These are phyloP conservation scores for Myxozyma kluyveri DNA, from an alignment of 805 yeast species.

Conservation along the genomic window DNA sequence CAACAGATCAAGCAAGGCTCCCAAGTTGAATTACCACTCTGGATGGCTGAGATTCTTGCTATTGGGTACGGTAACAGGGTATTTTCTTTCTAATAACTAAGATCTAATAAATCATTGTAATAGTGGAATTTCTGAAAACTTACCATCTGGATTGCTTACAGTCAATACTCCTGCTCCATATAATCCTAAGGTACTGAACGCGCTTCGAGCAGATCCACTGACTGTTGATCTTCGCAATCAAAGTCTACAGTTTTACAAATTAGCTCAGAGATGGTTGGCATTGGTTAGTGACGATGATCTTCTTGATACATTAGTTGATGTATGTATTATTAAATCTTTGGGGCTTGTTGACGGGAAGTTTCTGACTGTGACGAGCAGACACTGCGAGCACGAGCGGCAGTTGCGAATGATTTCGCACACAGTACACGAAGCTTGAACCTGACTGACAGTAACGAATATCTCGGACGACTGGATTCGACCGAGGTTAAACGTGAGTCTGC, in stretches of 20 bases:
- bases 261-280: conserved; percentile 74
- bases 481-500: conserved; percentile 49
- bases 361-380: conserved; percentile 36
- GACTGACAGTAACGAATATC: conserved; percentile 53
- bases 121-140: conserved; percentile 41
- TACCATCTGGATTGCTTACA: conserved; percentile 49
- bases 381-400: conserved; percentile 63
- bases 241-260: conserved; percentile 62
- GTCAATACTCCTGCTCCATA: conserved; percentile 71
- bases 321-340: background rate
- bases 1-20: conserved; percentile 53
- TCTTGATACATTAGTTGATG: conserved; percentile 46
- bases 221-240: conserved; percentile 66
- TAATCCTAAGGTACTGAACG: conserved; percentile 64
- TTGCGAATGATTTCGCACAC: conserved; percentile 67
- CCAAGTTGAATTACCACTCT: conserved; percentile 74
- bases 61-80: conserved; percentile 40
- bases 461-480: conserved; percentile 69
- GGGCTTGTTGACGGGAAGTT: background rate
- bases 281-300: conserved; percentile 67
- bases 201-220: conserved; percentile 69
- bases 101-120: conserved; percentile 38
- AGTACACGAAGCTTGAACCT: conserved; percentile 43
- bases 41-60: conserved; percentile 84
- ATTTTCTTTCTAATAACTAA: conserved; percentile 32